phyloP scores from a whole-genome alignment of 2,329 filamentous ascomycete species.

The Tolypocladium amazonense region DNA sequence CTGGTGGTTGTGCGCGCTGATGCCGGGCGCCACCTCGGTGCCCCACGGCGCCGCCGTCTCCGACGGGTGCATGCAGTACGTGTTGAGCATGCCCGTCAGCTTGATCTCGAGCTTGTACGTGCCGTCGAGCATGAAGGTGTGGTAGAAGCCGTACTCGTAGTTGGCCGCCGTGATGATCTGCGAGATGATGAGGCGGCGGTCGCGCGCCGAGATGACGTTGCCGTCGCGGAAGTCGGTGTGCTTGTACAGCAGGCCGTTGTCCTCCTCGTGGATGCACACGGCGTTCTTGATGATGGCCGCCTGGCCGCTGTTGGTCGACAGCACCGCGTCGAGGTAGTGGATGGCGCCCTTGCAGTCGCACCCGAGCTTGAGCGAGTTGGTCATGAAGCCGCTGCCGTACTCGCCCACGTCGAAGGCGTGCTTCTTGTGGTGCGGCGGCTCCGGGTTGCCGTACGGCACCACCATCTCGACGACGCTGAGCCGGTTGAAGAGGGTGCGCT shows the following conservation, averaged over 20 bases:
- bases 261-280: conserved; percentile 26
- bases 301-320: conserved; percentile 32
- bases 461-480: conserved; percentile 62
- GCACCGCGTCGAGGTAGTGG: conserved; percentile 28
- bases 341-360: conserved; percentile 58
- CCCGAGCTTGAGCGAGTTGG: conserved; percentile 51
- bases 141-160: conserved; percentile 45
- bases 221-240: conserved; percentile 53
- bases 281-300: conserved; percentile 54
- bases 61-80: conserved; percentile 27
- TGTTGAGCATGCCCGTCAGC: conserved; percentile 37
- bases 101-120: conserved; percentile 52
- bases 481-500: conserved; percentile 55
- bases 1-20: conserved; percentile 58
- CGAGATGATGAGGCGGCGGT: conserved; percentile 50
- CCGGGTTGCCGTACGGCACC: conserved; percentile 56
- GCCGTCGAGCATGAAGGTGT: conserved; percentile 40
- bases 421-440: conserved; percentile 53
- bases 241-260: conserved; percentile 52
- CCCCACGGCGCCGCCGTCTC: conserved; percentile 36
- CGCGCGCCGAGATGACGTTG: conserved; percentile 44
- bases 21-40: conserved; percentile 52
- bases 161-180: conserved; percentile 57
- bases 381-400: conserved; percentile 52
- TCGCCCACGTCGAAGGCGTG: conserved; percentile 62